Evolutionary conservation across 202 grass and related monocot species (phyloP).

Genomic region (Zizania palustris): DNA sequence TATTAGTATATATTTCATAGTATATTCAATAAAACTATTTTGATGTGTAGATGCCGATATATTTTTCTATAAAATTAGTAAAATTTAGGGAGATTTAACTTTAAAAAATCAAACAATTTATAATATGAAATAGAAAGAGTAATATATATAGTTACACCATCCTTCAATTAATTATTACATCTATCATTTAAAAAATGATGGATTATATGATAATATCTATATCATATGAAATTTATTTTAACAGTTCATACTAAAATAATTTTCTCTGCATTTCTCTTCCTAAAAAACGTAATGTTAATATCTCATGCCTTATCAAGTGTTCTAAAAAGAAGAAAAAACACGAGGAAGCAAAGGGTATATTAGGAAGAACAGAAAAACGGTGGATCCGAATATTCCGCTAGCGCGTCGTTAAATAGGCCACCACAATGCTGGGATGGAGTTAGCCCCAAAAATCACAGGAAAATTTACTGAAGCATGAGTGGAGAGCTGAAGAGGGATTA

Average conservation of each 20-base stretch:
- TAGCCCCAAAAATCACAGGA: conserved; percentile 15
- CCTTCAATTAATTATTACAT: too few relatives aligned
- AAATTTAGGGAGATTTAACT: too few relatives aligned
- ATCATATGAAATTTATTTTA: background rate
- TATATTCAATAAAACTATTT: too few relatives aligned
- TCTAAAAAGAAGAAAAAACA: background rate
- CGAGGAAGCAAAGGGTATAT: conserved; percentile 14
- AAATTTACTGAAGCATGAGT: conserved; percentile 57
- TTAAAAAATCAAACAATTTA: too few relatives aligned
- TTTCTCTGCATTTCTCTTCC: background rate
- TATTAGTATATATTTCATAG: too few relatives aligned
- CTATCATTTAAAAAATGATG: background rate
- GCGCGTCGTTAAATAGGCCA: conserved; percentile 52
- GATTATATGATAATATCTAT: too few relatives aligned
- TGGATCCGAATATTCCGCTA: conserved; percentile 59
- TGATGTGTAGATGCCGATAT: too few relatives aligned
- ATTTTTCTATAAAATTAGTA: too few relatives aligned
- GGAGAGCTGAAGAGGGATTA: conserved; percentile 66
- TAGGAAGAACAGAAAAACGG: background rate
- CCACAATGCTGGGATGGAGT: background rate
- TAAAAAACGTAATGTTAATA: background rate
- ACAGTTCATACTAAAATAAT: too few relatives aligned
- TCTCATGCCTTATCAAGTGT: too few relatives aligned
- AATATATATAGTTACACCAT: background rate
- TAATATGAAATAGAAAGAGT: too few relatives aligned